phyloP scores from a whole-genome alignment of 352 stramenopile species.

The Pythium plurisporium region DNA sequence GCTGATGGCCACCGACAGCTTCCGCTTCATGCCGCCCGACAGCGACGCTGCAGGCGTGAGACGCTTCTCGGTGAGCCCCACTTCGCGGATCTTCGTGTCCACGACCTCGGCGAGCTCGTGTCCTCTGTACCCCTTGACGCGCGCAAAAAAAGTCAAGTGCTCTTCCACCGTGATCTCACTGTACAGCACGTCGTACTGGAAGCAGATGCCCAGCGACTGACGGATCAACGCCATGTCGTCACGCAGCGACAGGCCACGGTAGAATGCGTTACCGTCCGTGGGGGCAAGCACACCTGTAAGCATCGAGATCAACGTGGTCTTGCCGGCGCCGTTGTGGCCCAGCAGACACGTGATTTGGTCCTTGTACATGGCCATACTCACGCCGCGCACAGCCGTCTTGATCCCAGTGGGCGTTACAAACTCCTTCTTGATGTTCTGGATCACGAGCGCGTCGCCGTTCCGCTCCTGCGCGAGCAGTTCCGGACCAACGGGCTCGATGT shows the following conservation, averaged over 20 bases:
- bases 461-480: conserved; percentile 47
- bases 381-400: conserved; percentile 84
- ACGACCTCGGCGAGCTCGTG: conserved; percentile 30
- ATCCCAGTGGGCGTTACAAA: conserved; percentile 57
- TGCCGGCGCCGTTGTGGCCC: conserved; percentile 94
- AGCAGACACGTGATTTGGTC: conserved; percentile 93
- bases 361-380: conserved; percentile 90
- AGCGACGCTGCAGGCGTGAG: conserved; percentile 40
- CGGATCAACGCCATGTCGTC: conserved; percentile 86
- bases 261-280: conserved; percentile 47
- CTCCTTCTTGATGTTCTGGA: conserved; percentile 61
- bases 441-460: conserved; percentile 51
- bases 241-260: conserved; percentile 50
- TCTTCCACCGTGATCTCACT: conserved; percentile 94
- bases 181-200: conserved; percentile 90
- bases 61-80: conserved; percentile 90
- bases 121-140: conserved; percentile 48
- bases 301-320: conserved; percentile 84
- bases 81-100: conserved; percentile 73
- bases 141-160: conserved; percentile 91
- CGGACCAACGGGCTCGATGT: conserved; percentile 18
- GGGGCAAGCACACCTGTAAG: conserved; percentile 68
- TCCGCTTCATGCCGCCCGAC: conserved; percentile 78
- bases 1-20: conserved; percentile 71
- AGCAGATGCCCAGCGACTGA: conserved; percentile 92